Conservation (phyloP, 441 rosid genomes). For the Oxalis stricta region DNA sequence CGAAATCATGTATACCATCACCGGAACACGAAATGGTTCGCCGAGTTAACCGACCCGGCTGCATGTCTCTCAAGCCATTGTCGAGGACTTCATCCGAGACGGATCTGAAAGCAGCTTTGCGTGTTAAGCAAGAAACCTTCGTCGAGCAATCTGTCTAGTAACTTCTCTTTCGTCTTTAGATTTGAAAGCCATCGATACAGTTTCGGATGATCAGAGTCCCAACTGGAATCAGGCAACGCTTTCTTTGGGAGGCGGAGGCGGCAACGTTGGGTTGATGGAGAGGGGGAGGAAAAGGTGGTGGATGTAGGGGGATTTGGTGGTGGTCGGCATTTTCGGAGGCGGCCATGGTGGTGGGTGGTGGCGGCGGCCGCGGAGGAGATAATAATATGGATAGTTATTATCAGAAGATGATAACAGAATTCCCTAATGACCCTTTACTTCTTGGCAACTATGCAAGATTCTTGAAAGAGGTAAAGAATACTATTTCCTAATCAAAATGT, state of each 20-base stretch:
- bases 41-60: constrained; percentile 5
- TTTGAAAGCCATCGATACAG: no score
- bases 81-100: constrained; percentile 30
- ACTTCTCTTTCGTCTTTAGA: no score
- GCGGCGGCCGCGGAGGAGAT: constrained; percentile 19
- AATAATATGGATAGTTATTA: constrained; percentile 42
- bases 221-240: neutral
- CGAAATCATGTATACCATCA: constrained; percentile 18
- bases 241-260: neutral
- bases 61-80: constrained; percentile 9
- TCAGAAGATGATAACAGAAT: constrained; percentile 37
- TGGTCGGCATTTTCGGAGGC: no score
- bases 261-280: constrained; percentile 7
- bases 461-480: constrained; percentile 42
- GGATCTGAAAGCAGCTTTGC: constrained; percentile 15
- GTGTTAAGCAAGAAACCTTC: constrained; percentile 2
- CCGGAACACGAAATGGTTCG: constrained; percentile 7
- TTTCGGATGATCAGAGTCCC: no score
- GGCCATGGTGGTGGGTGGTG: neutral
- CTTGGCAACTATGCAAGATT: constrained; percentile 65
- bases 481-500: neutral
- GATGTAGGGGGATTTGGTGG: constrained; percentile 4
- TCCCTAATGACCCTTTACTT: constrained; percentile 44
- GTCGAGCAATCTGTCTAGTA: neutral
- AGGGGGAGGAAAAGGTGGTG: constrained; percentile 8